These are phyloP conservation scores for Arthroderma sp. DNA, from an alignment of 2,329 filamentous ascomycete species.

Conservation along the genomic window DNA sequence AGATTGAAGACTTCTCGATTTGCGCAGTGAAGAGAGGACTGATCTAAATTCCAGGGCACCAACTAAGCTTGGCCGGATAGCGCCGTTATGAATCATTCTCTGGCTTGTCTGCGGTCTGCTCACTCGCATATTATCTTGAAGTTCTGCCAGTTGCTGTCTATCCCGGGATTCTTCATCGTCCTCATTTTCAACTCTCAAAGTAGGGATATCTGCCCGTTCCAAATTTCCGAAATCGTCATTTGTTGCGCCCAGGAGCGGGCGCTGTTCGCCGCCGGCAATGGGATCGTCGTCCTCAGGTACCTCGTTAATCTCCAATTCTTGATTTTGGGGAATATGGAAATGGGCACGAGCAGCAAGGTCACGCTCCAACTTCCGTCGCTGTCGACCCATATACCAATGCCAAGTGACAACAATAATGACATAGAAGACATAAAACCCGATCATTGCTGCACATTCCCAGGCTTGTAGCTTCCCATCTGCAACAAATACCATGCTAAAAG, in stretches of 20 bases:
- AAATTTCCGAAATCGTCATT: constrained; percentile 52
- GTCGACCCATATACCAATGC: constrained; percentile 71
- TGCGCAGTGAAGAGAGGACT: constrained; percentile 74
- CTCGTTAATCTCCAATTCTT: constrained; percentile 47
- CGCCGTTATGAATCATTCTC: constrained; percentile 62
- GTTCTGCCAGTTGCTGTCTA: constrained; percentile 55
- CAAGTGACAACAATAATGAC: constrained; percentile 76
- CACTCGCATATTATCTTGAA: constrained; percentile 87
- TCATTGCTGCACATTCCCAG: constrained; percentile 88
- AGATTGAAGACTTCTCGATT: constrained; percentile 62
- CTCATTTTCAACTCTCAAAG: constrained; percentile 43
- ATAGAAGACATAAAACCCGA: constrained; percentile 81
- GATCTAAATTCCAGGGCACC: constrained; percentile 90
- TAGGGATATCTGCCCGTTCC: constrained; percentile 40
- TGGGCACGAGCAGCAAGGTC: constrained; percentile 64
- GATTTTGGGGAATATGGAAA: constrained; percentile 50
- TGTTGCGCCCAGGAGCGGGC: constrained; percentile 37
- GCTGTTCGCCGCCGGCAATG: constrained; percentile 31
- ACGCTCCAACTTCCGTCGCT: constrained; percentile 49
- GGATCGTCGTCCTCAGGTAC: constrained; percentile 45
- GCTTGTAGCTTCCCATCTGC: constrained; percentile 70
- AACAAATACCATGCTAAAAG: constrained; percentile 77
- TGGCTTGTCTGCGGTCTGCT: constrained; percentile 54
- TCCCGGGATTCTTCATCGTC: constrained; percentile 44
- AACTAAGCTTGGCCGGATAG: constrained; percentile 84